These are phyloP conservation scores for Leishmania lainsoni DNA, from an alignment of 208 protist genomes.

Conservation along the genomic window DNA sequence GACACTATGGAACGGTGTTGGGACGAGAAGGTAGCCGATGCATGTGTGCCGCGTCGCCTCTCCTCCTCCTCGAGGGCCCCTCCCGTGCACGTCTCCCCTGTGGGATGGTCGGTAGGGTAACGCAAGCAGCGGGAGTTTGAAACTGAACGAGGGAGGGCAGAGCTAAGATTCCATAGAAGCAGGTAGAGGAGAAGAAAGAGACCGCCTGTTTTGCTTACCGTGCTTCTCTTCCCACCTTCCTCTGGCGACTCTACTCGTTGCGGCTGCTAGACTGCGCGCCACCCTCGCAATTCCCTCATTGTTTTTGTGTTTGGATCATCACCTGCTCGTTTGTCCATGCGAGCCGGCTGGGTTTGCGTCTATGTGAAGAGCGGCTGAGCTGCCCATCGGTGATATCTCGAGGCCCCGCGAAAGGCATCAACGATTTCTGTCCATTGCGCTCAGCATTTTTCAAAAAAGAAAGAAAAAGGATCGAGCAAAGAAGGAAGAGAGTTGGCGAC, in stretches of 20 bases:
- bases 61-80: background rate
- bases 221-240: background rate
- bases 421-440: background rate
- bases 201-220: background rate
- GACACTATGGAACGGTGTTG: background rate
- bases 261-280: background rate
- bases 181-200: background rate
- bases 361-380: conserved; percentile 2
- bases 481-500: background rate
- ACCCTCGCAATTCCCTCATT: background rate
- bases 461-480: background rate
- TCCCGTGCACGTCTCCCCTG: background rate
- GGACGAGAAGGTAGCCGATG: background rate
- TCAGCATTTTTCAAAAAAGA: background rate
- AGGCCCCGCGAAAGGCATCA: background rate
- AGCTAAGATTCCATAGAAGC: background rate
- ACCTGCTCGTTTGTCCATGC: background rate
- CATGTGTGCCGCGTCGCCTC: background rate
- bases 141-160: background rate
- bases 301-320: background rate
- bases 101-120: background rate
- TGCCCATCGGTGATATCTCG: background rate
- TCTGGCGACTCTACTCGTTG: background rate
- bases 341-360: background rate
- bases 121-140: background rate